These are phyloP conservation scores for Nigrograna mackinnonii DNA, from an alignment of 2,329 filamentous ascomycete genomes.

Conservation along the genomic window DNA sequence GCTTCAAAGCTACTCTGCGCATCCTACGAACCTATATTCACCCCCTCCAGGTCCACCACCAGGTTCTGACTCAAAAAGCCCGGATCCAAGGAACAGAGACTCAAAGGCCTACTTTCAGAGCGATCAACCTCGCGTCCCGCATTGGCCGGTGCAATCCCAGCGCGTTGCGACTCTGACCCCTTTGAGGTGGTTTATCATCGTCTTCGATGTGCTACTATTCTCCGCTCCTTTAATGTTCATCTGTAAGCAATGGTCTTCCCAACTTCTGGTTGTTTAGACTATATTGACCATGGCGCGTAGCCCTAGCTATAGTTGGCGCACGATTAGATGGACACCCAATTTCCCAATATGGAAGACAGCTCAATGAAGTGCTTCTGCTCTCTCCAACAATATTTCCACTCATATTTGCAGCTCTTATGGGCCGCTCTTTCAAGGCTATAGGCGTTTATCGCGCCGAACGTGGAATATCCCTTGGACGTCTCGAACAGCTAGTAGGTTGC, in stretches of 20 bases:
- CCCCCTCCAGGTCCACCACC: no score
- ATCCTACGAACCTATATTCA: no score
- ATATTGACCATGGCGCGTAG: constrained; percentile 18
- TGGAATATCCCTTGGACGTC: constrained; percentile 31
- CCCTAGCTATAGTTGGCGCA: constrained; percentile 25
- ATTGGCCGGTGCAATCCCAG: constrained; percentile 21
- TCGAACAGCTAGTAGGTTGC: constrained; percentile 31
- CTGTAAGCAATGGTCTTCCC: constrained; percentile 11
- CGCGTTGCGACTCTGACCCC: constrained; percentile 22
- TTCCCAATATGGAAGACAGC: constrained; percentile 13
- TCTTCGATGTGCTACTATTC: constrained; percentile 26
- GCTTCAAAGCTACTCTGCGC: no score
- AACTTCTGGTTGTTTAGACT: not conserved
- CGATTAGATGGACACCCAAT: constrained; percentile 21
- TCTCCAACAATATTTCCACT: constrained; percentile 33
- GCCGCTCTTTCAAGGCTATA: constrained; percentile 26
- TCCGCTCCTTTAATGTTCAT: constrained; percentile 30
- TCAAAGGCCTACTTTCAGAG: no score
- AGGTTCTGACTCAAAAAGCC: no score
- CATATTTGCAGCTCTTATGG: constrained; percentile 34
- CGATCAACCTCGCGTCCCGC: not conserved
- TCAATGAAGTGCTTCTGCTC: constrained; percentile 21
- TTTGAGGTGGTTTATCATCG: constrained; percentile 16
- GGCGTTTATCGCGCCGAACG: constrained; percentile 29
- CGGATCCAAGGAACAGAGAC: no score